Conservation (phyloP, 768 basidiomycete species). For the Leccinum subtestaceum region DNA sequence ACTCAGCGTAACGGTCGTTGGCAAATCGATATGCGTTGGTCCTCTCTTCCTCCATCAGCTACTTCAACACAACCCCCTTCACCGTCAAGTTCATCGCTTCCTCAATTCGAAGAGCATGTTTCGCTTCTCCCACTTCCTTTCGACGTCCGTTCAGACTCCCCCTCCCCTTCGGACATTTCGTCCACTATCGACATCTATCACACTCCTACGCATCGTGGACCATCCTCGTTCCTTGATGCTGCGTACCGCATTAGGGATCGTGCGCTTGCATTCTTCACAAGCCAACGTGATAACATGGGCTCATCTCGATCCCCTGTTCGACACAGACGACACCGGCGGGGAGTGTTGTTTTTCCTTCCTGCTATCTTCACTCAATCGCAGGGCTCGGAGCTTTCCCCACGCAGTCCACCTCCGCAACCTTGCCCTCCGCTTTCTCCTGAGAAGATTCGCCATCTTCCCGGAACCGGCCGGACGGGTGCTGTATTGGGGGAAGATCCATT, state of each 20-base stretch:
- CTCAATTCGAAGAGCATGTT: constrained; percentile 48
- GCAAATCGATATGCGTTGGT: constrained; percentile 65
- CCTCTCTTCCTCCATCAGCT: constrained; percentile 44
- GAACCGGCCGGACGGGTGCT: constrained; percentile 33
- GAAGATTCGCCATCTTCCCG: constrained; percentile 41
- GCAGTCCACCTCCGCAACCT: constrained; percentile 32
- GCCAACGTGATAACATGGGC: constrained; percentile 35
- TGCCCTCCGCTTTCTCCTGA: constrained; percentile 37
- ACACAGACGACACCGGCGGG: constrained; percentile 47
- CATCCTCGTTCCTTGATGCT: constrained; percentile 47
- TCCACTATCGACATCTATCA: constrained; percentile 42
- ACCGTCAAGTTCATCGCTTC: constrained; percentile 47
- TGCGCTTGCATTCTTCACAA: constrained; percentile 44
- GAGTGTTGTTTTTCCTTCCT: constrained; percentile 79
- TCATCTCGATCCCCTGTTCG: constrained; percentile 48
- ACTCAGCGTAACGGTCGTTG: constrained; percentile 68
- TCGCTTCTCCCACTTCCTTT: constrained; percentile 64
- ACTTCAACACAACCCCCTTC: constrained; percentile 42
- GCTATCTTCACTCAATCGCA: constrained; percentile 63
- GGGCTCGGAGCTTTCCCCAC: constrained; percentile 28
- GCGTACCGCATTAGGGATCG: constrained; percentile 58
- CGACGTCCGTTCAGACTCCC: constrained; percentile 55
- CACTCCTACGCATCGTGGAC: constrained; percentile 36
- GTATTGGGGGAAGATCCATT: constrained; percentile 17
- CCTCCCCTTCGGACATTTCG: constrained; percentile 49